These are phyloP conservation scores for Paratrimastix pyriformis DNA, from an alignment of 78 protist genomes.

Conservation along the genomic window DNA sequence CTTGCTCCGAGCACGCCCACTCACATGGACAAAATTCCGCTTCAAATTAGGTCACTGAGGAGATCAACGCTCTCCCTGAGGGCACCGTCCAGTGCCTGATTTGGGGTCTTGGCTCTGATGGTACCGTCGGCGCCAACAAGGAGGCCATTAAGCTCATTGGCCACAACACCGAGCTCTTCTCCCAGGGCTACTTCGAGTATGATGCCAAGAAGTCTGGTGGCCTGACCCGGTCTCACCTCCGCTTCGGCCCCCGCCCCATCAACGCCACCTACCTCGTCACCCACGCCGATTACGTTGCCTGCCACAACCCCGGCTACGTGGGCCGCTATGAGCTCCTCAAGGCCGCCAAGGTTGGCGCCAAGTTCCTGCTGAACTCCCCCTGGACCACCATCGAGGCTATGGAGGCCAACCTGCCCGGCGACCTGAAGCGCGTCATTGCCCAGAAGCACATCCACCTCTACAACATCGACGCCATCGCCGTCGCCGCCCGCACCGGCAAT, in stretches of 20 bases:
- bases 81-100: conserved; percentile 47
- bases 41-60: background rate
- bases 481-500: conserved; percentile 36
- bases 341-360: conserved; percentile 17
- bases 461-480: conserved; percentile 41
- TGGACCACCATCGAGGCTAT: conserved; percentile 26
- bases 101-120: conserved; percentile 66
- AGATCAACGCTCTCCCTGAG: conserved; percentile 30
- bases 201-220: conserved; percentile 60
- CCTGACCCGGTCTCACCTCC: conserved; percentile 54
- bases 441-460: conserved; percentile 38
- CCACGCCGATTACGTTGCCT: conserved; percentile 58
- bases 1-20: background rate
- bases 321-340: conserved; percentile 26
- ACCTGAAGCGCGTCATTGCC: conserved; percentile 27
- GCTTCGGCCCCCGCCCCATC: conserved; percentile 53
- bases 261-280: conserved; percentile 39
- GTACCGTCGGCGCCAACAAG: conserved; percentile 70
- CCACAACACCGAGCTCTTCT: conserved; percentile 31
- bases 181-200: conserved; percentile 48
- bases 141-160: conserved; percentile 53
- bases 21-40: background rate
- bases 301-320: conserved; percentile 51
- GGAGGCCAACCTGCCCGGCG: conserved; percentile 34
- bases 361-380: conserved; percentile 43